Evolutionary conservation across 225 moss, liverwort and hornwort species (phyloP), one percentile per base, ranked within the genome.

Genomic region (Takakia lepidozioides): DNA sequence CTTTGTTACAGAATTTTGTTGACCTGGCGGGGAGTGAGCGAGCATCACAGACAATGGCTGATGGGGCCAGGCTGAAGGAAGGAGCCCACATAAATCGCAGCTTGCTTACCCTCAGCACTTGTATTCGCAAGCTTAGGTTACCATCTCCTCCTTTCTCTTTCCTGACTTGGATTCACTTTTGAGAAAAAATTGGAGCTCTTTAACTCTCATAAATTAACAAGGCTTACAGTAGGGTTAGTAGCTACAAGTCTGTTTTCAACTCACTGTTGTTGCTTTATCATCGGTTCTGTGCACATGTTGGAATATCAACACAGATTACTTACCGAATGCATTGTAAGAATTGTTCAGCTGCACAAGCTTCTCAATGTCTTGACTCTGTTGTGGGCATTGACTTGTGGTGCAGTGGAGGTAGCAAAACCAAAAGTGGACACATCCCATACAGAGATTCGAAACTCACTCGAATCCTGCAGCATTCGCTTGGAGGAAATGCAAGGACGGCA

Each of bases 81-180:
- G 98, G 98, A 63, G 84, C 87, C 23, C 87, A 98, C 44, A 98
- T 98, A 10, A 98, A 98, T 62, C 87, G 98, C 30, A 98, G 98
- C 57, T 65, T 98, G 8, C 61, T 98, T 25, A 91, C 98, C 20
- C 72, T 98, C n/a, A 91, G 87, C 59, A 98, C 98, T 10, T 91
- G 91, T 56, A 98, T 98, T 57, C 80, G 98, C 30, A 98, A 98
- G 72, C 85, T 98, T 14, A 95, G 90, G 89, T 87, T 64, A 28
- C 17, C 5, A 16, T 16, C 42, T n/a, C n/a, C n/a, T n/a, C n/a
- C n/a, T n/a, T n/a, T n/a, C n/a, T n/a, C n/a, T n/a, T n/a, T n/a
- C n/a, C n/a, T n/a, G n/a, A n/a, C n/a, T n/a, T n/a, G n/a, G n/a
- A n/a, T n/a, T n/a, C n/a, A n/a, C n/a, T n/a, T n/a, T n/a, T n/a